Conservation (phyloP, 164 flowering plant species). For the Warburgia ugandensis region DNA sequence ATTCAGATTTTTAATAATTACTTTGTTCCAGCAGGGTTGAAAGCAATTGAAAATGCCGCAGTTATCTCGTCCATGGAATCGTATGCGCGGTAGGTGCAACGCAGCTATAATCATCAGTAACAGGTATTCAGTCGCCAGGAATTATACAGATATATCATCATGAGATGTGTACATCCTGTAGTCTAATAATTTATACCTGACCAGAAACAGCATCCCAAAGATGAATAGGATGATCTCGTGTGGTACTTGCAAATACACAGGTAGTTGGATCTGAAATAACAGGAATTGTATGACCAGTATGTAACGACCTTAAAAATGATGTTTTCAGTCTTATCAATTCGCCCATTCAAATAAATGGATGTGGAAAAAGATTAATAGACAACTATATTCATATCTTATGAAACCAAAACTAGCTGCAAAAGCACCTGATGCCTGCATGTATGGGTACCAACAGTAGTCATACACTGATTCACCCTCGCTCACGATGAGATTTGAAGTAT, state of each 20-base stretch:
- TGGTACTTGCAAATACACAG: slow-evolving; percentile 84
- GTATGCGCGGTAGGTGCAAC: slow-evolving; percentile 94
- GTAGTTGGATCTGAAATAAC: slow-evolving; percentile 61
- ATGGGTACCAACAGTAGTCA: slow-evolving; percentile 97
- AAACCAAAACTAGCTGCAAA: neutral
- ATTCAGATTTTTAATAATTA: slow-evolving; percentile 16
- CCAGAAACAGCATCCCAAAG: slow-evolving; percentile 94
- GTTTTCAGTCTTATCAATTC: no score
- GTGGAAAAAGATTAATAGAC: neutral
- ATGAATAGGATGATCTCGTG: slow-evolving; percentile 98
- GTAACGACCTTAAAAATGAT: slow-evolving; percentile 5
- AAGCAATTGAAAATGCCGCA: slow-evolving; percentile 85
- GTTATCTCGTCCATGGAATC: slow-evolving; percentile 94
- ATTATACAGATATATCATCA: neutral
- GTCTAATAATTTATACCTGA: slow-evolving; percentile 41
- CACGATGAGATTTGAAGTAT: slow-evolving; percentile 49
- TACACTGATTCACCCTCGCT: slow-evolving; percentile 85
- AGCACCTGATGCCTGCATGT: slow-evolving; percentile 87
- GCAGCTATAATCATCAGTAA: slow-evolving; percentile 49
- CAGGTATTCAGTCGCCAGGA: neutral
- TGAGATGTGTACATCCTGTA: neutral
- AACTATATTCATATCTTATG: neutral
- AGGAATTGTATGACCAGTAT: slow-evolving; percentile 8
- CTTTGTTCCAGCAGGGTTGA: slow-evolving; percentile 77
- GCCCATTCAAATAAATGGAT: no score